phyloP scores from a whole-genome alignment of 148 eudicot species.

The Rhododendron molle region DNA sequence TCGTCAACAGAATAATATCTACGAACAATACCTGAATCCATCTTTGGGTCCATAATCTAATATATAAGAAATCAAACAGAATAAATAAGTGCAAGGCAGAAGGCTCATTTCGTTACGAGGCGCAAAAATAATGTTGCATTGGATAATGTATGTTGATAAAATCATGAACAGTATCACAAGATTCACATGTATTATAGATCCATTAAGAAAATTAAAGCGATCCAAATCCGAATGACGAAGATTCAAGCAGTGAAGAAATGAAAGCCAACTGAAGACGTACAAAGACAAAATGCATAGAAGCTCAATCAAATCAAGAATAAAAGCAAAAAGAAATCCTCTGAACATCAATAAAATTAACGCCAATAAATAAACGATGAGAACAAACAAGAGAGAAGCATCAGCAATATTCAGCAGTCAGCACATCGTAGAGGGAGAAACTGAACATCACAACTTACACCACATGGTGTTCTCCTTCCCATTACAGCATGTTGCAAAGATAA shows the following conservation, averaged over 20 bases:
- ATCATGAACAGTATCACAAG: neutral
- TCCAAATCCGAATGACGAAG: neutral
- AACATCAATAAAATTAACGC: neutral
- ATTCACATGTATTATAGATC: neutral
- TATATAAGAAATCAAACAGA: slow-evolving; percentile 5
- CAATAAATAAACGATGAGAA: neutral
- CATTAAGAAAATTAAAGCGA: neutral
- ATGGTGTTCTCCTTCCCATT: neutral
- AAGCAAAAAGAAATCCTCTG: neutral
- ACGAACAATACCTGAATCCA: slow-evolving; percentile 96
- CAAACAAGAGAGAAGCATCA: slow-evolving; percentile 3
- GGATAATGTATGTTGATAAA: neutral
- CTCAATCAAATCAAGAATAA: neutral
- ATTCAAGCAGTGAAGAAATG: neutral
- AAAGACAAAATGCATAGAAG: neutral
- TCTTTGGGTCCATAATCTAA: slow-evolving; percentile 99
- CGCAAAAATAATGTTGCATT: neutral
- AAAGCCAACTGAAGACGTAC: neutral
- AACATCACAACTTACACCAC: neutral
- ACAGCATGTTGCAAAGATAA: neutral
- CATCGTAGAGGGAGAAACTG: neutral
- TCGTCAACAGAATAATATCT: slow-evolving; percentile 82
- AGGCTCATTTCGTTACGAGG: neutral
- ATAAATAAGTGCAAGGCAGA: neutral
- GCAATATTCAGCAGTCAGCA: neutral